Base-by-base conservation (phyloP, 78 protist species). In the Dictyostelium intermedium region DNA sequence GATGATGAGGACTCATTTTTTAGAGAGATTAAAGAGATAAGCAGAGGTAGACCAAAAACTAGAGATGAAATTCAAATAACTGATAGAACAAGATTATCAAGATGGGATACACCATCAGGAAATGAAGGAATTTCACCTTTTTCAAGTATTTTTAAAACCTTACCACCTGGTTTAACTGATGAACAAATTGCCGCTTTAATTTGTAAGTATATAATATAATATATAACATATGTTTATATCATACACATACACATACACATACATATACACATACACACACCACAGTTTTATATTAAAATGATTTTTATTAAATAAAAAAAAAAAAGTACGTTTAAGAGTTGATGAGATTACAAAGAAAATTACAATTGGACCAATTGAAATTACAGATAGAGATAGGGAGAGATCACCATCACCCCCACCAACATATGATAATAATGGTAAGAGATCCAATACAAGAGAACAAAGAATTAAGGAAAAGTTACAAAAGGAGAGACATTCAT, bases 331-430 rank as follows among this genome's bases (percentile, higher is more conserved):
- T 39, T 35, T 92, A 23, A 69, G 92, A 69, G 85, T 92, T n/a
- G 91, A 92, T 47, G 96, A 92, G 27, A 92, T 92, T 30, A 92
- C 92, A 74, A 92, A 82, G 32, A 92, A 92, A 43, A 18, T 92
- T 18, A 53, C 86, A 53, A 45, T 43, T 32, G 94, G 94, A 70
- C 87, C 87, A 56, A 83, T 78, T 13, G 96, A 92, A n/a, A 32
- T 76, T 27, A 86, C 79, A 20, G 85, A 92, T 16, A 82, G 86
- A 82, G 87, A 85, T 84, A 79, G 93, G 63, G 85, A 83, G 43
- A 79, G 96, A 85, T 92, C 96, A 84, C 87, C 98, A 11, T 96
- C 98, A 70, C 98, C 98, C 16, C 85, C 63, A 82, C 99, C 99
- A 14, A 53, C 77, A 0, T 98, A 98, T 74, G 98, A 98, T 86